A percentile compares a stretch with the other conserved stretches of the same genome.
phyloP scores from a whole-genome alignment of 148 eudicot species.

The Fagopyrum homotropicum region DNA sequence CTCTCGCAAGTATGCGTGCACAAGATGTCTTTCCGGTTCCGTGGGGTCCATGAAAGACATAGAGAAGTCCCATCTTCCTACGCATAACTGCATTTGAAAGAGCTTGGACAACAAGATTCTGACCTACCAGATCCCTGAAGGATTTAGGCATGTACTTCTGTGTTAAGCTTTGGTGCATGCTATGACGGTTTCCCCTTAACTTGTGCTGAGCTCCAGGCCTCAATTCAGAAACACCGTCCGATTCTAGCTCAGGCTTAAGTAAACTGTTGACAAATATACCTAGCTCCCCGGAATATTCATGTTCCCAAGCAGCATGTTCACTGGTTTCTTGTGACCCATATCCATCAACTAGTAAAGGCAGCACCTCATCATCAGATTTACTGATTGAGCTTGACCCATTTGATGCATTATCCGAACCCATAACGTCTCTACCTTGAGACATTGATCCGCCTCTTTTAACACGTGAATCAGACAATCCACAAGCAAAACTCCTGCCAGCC shows the following conservation, averaged over 20 bases:
- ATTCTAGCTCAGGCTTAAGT: conserved; percentile 50
- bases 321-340: conserved; percentile 56
- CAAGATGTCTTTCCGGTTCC: conserved; percentile 92
- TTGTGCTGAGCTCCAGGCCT: conserved; percentile 44
- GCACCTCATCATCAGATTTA: conserved; percentile 55
- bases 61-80: conserved; percentile 72
- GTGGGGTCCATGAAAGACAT: conserved; percentile 88
- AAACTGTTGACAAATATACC: conserved; percentile 79
- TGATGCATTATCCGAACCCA: conserved; percentile 37
- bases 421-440: conserved; percentile 28
- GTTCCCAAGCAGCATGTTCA: conserved; percentile 71
- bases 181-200: conserved; percentile 30
- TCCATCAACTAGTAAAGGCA: conserved; percentile 71
- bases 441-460: conserved; percentile 42
- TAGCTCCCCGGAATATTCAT: conserved; percentile 92
- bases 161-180: conserved; percentile 64
- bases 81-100: conserved; percentile 73
- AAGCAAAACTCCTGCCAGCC: conserved; percentile 92
- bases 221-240: conserved; percentile 74
- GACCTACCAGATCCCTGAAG: conserved; percentile 86
- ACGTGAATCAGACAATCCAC: conserved; percentile 84
- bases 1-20: conserved; percentile 88
- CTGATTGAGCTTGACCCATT: conserved; percentile 51
- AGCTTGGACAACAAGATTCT: conserved; percentile 81
- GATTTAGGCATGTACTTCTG: conserved; percentile 87